Percentiles rank a stretch among this genome's conserved stretches.
Conservation (phyloP, 1,139 yeast genomes). For the Yamadazyma diddensiae region DNA sequence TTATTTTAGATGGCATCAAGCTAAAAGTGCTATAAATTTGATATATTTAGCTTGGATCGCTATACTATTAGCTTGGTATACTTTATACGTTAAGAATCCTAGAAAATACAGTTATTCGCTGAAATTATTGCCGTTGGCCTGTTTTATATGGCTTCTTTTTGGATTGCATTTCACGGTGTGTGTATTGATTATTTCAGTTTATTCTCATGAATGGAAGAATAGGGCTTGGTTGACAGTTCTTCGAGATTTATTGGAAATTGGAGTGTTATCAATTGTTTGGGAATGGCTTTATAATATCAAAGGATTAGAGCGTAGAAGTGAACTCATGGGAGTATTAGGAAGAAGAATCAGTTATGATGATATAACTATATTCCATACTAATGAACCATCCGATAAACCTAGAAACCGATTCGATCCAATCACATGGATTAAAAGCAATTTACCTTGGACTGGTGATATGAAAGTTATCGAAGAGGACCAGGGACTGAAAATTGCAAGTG, state of each 20-base stretch:
- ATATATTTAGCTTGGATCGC: slow-evolving; percentile 27
- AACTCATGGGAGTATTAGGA: slow-evolving; percentile 48
- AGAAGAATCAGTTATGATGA: slow-evolving; percentile 43
- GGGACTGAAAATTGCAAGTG: slow-evolving; percentile 11
- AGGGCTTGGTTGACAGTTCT: slow-evolving; percentile 40
- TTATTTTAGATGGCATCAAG: slow-evolving; percentile 22
- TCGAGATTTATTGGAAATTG: slow-evolving; percentile 36
- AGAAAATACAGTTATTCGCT: slow-evolving; percentile 32
- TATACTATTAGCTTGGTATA: slow-evolving; percentile 25
- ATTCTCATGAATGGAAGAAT: slow-evolving; percentile 29
- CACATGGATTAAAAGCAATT: neutral
- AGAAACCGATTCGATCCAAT: slow-evolving; percentile 1
- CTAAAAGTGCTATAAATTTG: slow-evolving; percentile 21
- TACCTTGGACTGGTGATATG: slow-evolving; percentile 1
- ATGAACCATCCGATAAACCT: slow-evolving; percentile 12
- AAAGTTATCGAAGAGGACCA: slow-evolving; percentile 12
- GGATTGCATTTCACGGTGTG: slow-evolving; percentile 26
- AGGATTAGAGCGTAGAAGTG: slow-evolving; percentile 39
- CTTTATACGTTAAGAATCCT: slow-evolving; percentile 28
- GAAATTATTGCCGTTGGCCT: slow-evolving; percentile 39
- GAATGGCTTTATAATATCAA: slow-evolving; percentile 50
- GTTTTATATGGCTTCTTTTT: slow-evolving; percentile 36
- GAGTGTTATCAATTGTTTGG: slow-evolving; percentile 44
- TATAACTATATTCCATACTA: slow-evolving; percentile 19
- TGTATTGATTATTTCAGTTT: slow-evolving; percentile 25